Evolutionary conservation across 2,329 filamentous ascomycete genomes (phyloP).

Genomic region (Verticillium longisporum): DNA sequence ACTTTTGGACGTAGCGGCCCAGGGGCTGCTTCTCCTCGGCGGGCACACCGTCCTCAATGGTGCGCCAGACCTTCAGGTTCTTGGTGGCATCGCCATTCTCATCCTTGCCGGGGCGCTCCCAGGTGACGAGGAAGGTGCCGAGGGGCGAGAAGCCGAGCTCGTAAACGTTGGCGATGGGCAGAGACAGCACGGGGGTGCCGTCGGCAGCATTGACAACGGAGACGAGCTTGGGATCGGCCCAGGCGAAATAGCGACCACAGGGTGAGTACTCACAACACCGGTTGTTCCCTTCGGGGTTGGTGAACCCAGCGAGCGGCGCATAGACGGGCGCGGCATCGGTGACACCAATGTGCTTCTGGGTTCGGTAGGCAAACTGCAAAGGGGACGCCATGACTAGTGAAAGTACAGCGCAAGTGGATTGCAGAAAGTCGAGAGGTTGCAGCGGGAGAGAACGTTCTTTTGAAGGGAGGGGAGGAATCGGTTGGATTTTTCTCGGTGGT

Average conservation of each 20-base stretch:
- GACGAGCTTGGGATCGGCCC: slow-evolving; percentile 83
- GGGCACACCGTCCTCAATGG: slow-evolving; percentile 60
- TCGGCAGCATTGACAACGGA: slow-evolving; percentile 74
- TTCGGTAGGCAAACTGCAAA: slow-evolving; percentile 95
- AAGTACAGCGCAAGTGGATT: slow-evolving; percentile 58
- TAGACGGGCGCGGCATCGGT: slow-evolving; percentile 89
- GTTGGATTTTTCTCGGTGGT: slow-evolving; percentile 6
- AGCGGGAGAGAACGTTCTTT: slow-evolving; percentile 11
- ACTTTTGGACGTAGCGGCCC: slow-evolving; percentile 91
- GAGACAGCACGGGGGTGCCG: slow-evolving; percentile 66
- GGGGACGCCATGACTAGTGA: slow-evolving; percentile 89
- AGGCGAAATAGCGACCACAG: slow-evolving; percentile 93
- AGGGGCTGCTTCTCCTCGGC: slow-evolving; percentile 65
- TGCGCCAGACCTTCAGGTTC: slow-evolving; percentile 96
- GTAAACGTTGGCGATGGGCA: slow-evolving; percentile 79
- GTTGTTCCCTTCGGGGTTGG: slow-evolving; percentile 84
- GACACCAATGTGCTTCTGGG: slow-evolving; percentile 91
- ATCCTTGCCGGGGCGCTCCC: slow-evolving; percentile 90
- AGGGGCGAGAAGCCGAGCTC: slow-evolving; percentile 91
- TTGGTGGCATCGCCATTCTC: slow-evolving; percentile 88
- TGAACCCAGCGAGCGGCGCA: slow-evolving; percentile 74
- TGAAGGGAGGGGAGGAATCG: not conserved
- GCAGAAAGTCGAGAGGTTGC: slow-evolving; percentile 13
- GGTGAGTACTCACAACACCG: slow-evolving; percentile 94
- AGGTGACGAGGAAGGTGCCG: slow-evolving; percentile 91